These are phyloP conservation scores for Cutaneotrichosporon cavernicola DNA, from an alignment of 1,284 basidiomycete genomes.

Conservation along the genomic window DNA sequence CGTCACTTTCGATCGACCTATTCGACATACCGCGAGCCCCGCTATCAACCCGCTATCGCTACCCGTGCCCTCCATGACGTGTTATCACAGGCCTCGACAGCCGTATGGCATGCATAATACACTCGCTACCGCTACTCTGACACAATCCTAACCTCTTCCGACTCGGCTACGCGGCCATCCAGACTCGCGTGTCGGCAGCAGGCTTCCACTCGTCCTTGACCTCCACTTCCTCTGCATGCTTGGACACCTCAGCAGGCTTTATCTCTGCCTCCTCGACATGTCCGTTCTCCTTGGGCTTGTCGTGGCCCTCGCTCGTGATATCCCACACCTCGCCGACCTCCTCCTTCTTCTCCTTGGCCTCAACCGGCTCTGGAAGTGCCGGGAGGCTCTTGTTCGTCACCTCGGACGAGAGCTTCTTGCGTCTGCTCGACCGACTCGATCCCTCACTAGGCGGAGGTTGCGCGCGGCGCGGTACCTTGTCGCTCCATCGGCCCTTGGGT, in stretches of 20 bases:
- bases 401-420: conserved; percentile 12
- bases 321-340: conserved; percentile 8
- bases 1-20: background rate
- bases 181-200: conserved; percentile 5
- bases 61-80: background rate
- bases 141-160: background rate
- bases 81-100: background rate
- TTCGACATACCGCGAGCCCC: too few species aligned
- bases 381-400: conserved; percentile 22
- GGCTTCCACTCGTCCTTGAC: background rate
- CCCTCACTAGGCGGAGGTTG: conserved; percentile 1
- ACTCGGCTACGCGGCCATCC: conserved; percentile 6
- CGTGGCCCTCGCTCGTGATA: conserved; percentile 3
- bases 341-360: background rate
- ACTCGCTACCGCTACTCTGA: background rate
- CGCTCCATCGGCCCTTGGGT: background rate
- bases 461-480: background rate
- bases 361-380: conserved; percentile 13
- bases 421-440: background rate
- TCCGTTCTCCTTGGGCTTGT: background rate
- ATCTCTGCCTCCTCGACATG: background rate
- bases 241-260: background rate
- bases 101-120: conserved; percentile 1
- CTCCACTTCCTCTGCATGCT: background rate
- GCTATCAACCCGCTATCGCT: background rate